Base-by-base conservation (phyloP, 768 basidiomycete species). In the Lactifluus echinatus region DNA sequence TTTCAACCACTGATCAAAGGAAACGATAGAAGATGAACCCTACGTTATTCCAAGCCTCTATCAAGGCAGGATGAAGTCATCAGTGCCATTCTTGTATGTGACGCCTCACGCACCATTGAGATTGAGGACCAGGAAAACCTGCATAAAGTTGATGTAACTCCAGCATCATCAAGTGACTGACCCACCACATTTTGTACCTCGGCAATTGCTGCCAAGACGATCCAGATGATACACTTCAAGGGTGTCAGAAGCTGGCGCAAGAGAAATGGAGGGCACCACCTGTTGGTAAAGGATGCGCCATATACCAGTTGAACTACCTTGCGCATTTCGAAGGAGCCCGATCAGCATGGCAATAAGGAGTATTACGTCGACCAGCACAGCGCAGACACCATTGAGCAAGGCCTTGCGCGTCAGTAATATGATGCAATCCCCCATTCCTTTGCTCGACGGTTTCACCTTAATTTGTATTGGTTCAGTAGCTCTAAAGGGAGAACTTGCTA, bases 11-110 rank as follows among this genome's bases (percentile, higher is more conserved):
- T 23, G 23, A 36, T 19, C 12, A 21, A 29, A 17, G 28, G 19
- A 8, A n/a, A 45, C 24, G n/a, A 46, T 45, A 34, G n/a, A 36
- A 15, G 11, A n/a, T n/a, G n/a, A 24, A 39, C 3, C 51, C 4
- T 48, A 58, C 57, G 28, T 42, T 31, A 33, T 53, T 53, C 51
- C 50, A 58, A 42, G 46, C 26, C 21, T 53, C 57, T 58, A 26
- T 53, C 39, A 53, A 8, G n/a, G n/a, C 4, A 10, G 6, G 17
- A 11, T n/a, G 15, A 1, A 29, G 26, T 10, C 8, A 33, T 53
- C 28, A 58, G 46, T 8, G 1, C 11, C 24, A 10, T 34, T 19
- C 39, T 14, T 24, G 26, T n/a, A 10, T 0, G 24, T 3, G 28
- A n/a, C 31, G 6, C 8, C 11, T 23, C 21, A 53, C 39, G 19